A percentile compares a stretch with the other conserved stretches of the same genome.
These are phyloP conservation scores for Erythrophleum ivorense DNA, from an alignment of 331 rosid species.

Conservation along the genomic window DNA sequence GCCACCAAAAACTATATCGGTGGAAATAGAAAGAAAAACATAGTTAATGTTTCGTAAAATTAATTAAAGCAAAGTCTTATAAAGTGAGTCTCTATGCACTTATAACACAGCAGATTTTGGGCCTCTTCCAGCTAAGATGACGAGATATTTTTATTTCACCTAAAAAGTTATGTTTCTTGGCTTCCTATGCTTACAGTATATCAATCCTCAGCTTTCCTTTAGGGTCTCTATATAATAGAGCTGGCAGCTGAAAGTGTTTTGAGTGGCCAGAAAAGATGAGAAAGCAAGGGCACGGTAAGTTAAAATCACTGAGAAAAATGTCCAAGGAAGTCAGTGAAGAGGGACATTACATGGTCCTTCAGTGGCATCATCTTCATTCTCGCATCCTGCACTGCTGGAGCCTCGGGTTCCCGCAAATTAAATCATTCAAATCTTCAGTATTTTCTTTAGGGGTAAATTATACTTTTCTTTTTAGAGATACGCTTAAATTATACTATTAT, in stretches of 20 bases:
- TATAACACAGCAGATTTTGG: background rate
- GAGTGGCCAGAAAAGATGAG: too few relatives aligned
- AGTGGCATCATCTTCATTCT: background rate
- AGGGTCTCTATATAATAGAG: too few relatives aligned
- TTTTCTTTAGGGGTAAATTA: too few relatives aligned
- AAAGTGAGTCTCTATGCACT: background rate
- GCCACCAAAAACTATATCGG: too few relatives aligned
- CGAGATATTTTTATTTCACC: too few relatives aligned
- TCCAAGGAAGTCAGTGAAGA: background rate
- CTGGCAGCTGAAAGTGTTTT: too few relatives aligned
- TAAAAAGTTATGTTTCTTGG: too few relatives aligned
- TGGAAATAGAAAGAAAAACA: background rate
- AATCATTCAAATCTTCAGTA: background rate
- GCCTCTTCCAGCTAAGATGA: background rate
- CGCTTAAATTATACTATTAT: too few relatives aligned
- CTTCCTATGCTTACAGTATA: too few relatives aligned
- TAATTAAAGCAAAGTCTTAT: background rate
- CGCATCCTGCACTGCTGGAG: background rate
- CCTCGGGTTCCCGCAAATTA: background rate
- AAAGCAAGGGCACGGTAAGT: too few relatives aligned
- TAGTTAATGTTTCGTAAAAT: background rate
- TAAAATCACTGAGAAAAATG: background rate
- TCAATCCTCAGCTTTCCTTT: too few relatives aligned
- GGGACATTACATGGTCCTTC: background rate
- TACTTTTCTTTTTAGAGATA: too few relatives aligned